Evolutionary conservation across 2,329 filamentous ascomycete genomes (phyloP).

Genomic region (Alternaria viburni): DNA sequence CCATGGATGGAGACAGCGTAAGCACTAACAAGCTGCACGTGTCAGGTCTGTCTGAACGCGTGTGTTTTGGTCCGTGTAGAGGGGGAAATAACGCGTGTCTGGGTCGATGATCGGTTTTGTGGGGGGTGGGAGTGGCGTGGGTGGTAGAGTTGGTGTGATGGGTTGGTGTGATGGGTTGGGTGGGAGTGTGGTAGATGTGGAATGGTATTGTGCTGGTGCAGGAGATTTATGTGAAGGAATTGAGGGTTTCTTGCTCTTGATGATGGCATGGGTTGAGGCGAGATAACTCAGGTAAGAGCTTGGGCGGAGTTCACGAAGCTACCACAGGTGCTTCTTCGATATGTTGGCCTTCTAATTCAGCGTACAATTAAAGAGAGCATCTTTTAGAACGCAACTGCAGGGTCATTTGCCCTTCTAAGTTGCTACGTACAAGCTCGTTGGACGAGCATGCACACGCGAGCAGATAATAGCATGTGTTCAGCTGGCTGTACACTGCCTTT

Average conservation of each 20-base stretch:
- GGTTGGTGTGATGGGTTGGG: background rate
- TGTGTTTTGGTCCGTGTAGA: background rate
- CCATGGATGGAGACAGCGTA: background rate
- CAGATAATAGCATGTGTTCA: background rate
- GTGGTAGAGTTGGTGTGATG: background rate
- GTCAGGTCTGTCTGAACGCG: background rate
- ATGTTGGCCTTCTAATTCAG: background rate
- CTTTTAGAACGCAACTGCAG: background rate
- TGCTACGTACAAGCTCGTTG: background rate
- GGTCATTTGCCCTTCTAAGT: background rate
- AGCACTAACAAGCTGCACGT: background rate
- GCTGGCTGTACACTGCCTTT: background rate
- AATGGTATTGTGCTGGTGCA: background rate
- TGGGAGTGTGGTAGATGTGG: background rate
- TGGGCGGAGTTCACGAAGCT: background rate
- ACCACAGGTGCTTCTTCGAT: too few relatives aligned
- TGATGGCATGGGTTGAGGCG: background rate
- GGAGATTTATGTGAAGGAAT: background rate
- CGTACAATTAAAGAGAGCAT: background rate
- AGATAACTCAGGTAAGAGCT: background rate
- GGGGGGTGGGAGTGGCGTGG: background rate
- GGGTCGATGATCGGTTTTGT: background rate
- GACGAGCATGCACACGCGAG: background rate
- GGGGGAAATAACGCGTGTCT: background rate
- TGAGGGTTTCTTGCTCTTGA: background rate